Conservation (phyloP, 2,329 filamentous ascomycete species). For the Penicillium sp. region DNA sequence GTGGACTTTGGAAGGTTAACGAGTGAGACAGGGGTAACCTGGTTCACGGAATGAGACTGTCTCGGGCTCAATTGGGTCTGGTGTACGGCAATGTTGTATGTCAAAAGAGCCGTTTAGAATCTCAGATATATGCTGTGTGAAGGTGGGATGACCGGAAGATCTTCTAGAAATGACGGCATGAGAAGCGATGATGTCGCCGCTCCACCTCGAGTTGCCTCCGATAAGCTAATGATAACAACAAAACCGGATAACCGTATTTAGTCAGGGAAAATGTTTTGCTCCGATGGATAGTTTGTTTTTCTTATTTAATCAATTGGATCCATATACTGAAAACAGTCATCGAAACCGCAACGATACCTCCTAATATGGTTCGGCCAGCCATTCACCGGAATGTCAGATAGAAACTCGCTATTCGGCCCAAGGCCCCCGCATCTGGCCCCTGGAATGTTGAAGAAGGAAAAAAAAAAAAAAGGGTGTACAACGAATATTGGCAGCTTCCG, state of each 20-base stretch:
- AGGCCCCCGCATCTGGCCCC: not conserved
- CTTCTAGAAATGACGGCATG: constrained; percentile 23
- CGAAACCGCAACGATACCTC: not conserved
- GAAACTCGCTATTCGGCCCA: not conserved
- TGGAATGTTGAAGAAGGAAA: constrained; percentile 1
- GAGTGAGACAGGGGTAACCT: constrained; percentile 5
- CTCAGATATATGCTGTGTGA: constrained; percentile 3
- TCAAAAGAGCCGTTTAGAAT: constrained; percentile 1
- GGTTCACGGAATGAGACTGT: constrained; percentile 5
- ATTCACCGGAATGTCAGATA: constrained; percentile 5
- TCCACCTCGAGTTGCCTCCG: constrained; percentile 21
- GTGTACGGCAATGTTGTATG: not conserved
- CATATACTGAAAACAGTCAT: not conserved
- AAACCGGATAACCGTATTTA: not conserved
- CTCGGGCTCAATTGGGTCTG: constrained; percentile 1
- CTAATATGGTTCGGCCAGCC: constrained; percentile 2
- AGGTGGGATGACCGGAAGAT: constrained; percentile 11
- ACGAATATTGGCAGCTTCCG: not conserved
- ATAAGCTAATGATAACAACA: constrained; percentile 19
- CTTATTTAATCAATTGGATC: not conserved
- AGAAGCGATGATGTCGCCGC: constrained; percentile 25
- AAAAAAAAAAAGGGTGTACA: not conserved
- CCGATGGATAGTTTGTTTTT: not conserved
- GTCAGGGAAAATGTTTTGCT: not conserved
- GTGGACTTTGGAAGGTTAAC: not conserved